Conservation (phyloP, 768 basidiomycete species). For the Phlebiopsis gigantea region DNA sequence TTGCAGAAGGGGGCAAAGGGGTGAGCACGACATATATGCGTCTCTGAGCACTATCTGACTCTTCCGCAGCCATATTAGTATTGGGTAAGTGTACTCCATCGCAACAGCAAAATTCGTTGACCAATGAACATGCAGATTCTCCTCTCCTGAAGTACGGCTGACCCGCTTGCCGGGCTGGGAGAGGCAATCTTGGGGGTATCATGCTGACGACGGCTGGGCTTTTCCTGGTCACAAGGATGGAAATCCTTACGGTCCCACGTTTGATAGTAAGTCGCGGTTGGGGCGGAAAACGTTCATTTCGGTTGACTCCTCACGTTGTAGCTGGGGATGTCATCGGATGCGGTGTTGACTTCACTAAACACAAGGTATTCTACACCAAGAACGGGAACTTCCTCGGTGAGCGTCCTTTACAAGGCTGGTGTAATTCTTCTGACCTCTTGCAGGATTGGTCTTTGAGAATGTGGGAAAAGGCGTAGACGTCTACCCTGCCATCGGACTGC, state of each 20-base stretch:
- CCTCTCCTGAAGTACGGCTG: slow-evolving; percentile 56
- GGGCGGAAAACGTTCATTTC: background rate
- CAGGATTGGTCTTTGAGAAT: slow-evolving; percentile 69
- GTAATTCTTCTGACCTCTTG: background rate
- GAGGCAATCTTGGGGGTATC: slow-evolving; percentile 83
- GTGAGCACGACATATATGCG: slow-evolving; percentile 34
- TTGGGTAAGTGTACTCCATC: slow-evolving; percentile 78
- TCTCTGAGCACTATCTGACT: slow-evolving; percentile 13
- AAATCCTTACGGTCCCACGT: slow-evolving; percentile 69
- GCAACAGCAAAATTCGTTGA: too few species aligned
- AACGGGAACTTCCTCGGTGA: slow-evolving; percentile 60
- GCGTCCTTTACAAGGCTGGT: slow-evolving; percentile 5
- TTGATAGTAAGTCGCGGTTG: slow-evolving; percentile 62
- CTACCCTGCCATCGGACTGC: slow-evolving; percentile 87
- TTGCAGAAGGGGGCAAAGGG: slow-evolving; percentile 76
- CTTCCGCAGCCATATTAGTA: slow-evolving; percentile 61
- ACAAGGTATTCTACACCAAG: slow-evolving; percentile 85
- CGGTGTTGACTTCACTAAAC: slow-evolving; percentile 83
- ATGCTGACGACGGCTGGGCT: slow-evolving; percentile 82
- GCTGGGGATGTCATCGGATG: slow-evolving; percentile 89
- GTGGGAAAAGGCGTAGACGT: slow-evolving; percentile 61
- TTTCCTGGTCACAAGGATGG: slow-evolving; percentile 74
- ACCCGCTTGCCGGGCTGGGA: slow-evolving; percentile 86
- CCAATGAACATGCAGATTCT: too few species aligned
- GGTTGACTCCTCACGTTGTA: slow-evolving; percentile 26